Evolutionary conservation across 1,139 yeast genomes (phyloP).

Genomic region (Sugiyamaella pinicola): DNA sequence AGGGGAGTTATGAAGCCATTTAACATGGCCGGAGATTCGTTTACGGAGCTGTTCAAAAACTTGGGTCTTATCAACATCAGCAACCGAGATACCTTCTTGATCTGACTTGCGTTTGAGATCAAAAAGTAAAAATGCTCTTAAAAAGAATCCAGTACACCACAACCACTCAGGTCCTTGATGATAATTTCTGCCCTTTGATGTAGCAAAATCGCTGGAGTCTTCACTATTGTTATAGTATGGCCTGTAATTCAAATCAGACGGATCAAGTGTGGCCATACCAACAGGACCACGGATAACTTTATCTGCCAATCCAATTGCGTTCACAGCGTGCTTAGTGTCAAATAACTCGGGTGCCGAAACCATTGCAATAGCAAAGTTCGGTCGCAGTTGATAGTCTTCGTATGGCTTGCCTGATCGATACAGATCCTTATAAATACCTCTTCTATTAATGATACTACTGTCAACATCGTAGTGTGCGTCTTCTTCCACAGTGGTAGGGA

Average conservation of each 20-base stretch:
- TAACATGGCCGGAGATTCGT: constrained; percentile 64
- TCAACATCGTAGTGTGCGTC: constrained; percentile 64
- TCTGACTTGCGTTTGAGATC: constrained; percentile 45
- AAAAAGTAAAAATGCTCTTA: constrained; percentile 69
- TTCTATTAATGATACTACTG: constrained; percentile 67
- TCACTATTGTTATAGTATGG: constrained; percentile 83
- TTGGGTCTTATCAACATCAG: constrained; percentile 34
- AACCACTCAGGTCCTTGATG: constrained; percentile 99
- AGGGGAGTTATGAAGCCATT: constrained; percentile 70
- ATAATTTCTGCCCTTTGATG: constrained; percentile 92
- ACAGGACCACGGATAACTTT: constrained; percentile 76
- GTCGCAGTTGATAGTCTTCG: constrained; percentile 92
- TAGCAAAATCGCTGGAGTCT: constrained; percentile 84
- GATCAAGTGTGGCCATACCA: constrained; percentile 92
- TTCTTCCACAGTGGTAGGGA: constrained; percentile 68
- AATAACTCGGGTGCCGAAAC: constrained; percentile 92
- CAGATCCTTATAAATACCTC: constrained; percentile 92
- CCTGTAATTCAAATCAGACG: constrained; percentile 85
- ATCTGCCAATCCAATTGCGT: constrained; percentile 74
- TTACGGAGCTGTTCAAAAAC: constrained; percentile 49
- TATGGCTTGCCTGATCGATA: constrained; percentile 78
- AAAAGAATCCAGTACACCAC: constrained; percentile 85
- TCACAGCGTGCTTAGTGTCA: constrained; percentile 57
- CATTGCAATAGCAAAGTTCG: constrained; percentile 92
- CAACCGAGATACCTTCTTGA: constrained; percentile 15